Conservation (phyloP, 2,329 filamentous ascomycete genomes). For the Hypoxylon sp. region DNA sequence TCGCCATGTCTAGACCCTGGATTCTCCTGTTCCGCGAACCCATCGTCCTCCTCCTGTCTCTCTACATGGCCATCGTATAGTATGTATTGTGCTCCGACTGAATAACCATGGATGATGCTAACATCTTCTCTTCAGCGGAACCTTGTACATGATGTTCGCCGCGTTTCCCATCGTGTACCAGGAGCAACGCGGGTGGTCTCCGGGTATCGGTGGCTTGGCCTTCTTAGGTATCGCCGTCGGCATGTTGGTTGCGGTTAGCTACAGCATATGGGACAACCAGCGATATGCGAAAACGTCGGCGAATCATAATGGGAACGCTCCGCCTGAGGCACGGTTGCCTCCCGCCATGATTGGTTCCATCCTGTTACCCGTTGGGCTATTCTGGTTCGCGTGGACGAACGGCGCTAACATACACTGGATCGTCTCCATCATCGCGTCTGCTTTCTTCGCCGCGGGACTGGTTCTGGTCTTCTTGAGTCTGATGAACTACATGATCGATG, state of each 20-base stretch:
- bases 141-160: conserved; percentile 70
- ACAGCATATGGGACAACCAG: conserved; percentile 67
- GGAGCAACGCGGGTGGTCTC: conserved; percentile 67
- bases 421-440: conserved; percentile 56
- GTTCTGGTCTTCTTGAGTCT: conserved; percentile 69
- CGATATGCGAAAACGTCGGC: conserved; percentile 62
- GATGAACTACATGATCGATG: conserved; percentile 70
- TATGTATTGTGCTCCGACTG: conserved; percentile 16
- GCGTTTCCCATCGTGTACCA: conserved; percentile 77
- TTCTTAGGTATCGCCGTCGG: conserved; percentile 78
- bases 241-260: conserved; percentile 69
- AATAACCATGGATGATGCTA: conserved; percentile 8
- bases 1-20: conserved; percentile 73
- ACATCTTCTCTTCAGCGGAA: conserved; percentile 51
- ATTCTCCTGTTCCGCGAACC: conserved; percentile 77
- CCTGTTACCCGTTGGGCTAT: conserved; percentile 72
- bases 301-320: conserved; percentile 65
- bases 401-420: conserved; percentile 65
- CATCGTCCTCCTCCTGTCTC: conserved; percentile 73
- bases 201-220: conserved; percentile 71
- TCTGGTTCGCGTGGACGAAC: conserved; percentile 78
- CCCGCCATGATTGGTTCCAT: conserved; percentile 72
- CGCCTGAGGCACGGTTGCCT: conserved; percentile 75
- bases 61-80: conserved; percentile 75
- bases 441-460: conserved; percentile 56